A percentile compares a stretch with the other conserved stretches of the same genome.
Conservation (phyloP, 768 basidiomycete genomes). For the Pisolithus tinctorius region DNA sequence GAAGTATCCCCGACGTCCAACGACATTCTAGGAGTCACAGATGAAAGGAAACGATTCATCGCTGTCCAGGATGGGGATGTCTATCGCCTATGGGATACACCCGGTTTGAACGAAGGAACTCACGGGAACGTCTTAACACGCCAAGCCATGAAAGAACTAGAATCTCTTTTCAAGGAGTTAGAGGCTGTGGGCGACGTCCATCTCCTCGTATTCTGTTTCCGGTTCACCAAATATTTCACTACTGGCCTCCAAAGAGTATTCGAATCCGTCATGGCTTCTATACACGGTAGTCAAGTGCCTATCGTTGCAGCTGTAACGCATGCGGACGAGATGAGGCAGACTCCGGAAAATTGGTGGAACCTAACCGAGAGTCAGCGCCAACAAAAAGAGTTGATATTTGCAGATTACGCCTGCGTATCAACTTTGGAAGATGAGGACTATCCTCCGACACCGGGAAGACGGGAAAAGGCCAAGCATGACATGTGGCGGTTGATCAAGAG, state of each 20-base stretch:
- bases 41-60: background rate
- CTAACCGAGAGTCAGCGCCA: background rate
- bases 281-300: background rate
- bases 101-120: background rate
- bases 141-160: background rate
- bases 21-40: background rate
- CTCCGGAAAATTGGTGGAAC: background rate
- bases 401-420: background rate
- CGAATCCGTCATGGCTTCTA: background rate
- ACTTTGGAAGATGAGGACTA: background rate
- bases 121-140: background rate
- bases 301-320: background rate
- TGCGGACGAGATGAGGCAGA: background rate
- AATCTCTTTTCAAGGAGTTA: background rate
- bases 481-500: background rate
- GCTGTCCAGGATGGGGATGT: background rate
- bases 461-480: background rate
- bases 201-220: conserved; percentile 1
- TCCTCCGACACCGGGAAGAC: background rate
- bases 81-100: background rate
- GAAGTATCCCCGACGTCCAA: background rate
- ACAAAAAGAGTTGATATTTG: background rate
- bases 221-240: background rate
- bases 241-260: background rate
- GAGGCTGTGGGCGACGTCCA: background rate